Conservation (phyloP, 192 early-diverging fungal species). For the Phlyctochytrium arcticum region DNA sequence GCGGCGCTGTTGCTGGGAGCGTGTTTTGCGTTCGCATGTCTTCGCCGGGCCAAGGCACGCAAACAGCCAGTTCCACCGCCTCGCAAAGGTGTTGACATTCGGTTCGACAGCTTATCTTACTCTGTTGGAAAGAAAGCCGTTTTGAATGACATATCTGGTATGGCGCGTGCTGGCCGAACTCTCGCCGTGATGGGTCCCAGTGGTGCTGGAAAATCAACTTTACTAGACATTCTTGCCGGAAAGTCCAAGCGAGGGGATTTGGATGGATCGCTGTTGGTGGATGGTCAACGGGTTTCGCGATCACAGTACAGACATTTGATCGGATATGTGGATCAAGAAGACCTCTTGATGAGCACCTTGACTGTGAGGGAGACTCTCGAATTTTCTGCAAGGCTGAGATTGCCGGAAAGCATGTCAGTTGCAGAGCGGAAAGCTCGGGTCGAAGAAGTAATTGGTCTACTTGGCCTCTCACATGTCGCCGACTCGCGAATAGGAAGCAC, state of each 20-base stretch:
- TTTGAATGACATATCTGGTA: constrained; percentile 64
- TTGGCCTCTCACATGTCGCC: constrained; percentile 61
- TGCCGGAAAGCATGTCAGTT: constrained; percentile 52
- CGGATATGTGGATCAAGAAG: constrained; percentile 53
- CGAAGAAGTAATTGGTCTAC: constrained; percentile 56
- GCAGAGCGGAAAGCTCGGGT: constrained; percentile 58
- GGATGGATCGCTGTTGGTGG: constrained; percentile 30
- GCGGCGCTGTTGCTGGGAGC: not conserved
- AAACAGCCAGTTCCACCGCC: constrained; percentile 18
- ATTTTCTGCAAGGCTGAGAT: constrained; percentile 71
- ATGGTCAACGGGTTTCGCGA: constrained; percentile 21
- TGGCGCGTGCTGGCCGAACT: constrained; percentile 65
- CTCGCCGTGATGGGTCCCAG: constrained; percentile 89
- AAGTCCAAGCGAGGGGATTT: constrained; percentile 46
- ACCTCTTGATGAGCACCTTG: constrained; percentile 43
- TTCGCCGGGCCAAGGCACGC: constrained; percentile 8
- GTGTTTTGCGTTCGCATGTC: constrained; percentile 20
- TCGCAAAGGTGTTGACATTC: constrained; percentile 27
- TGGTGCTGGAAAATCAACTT: constrained; percentile 34
- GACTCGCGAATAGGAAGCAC: constrained; percentile 47
- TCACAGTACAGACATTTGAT: constrained; percentile 16
- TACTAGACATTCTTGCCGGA: constrained; percentile 77
- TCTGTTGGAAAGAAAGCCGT: constrained; percentile 45
- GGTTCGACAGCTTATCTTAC: constrained; percentile 29
- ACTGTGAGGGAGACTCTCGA: constrained; percentile 76